Percentiles rank a stretch among this genome's conserved stretches.
phyloP scores from a whole-genome alignment of 371 early-diverging fungal species.

The Paraphysoderma sedebokerense region DNA sequence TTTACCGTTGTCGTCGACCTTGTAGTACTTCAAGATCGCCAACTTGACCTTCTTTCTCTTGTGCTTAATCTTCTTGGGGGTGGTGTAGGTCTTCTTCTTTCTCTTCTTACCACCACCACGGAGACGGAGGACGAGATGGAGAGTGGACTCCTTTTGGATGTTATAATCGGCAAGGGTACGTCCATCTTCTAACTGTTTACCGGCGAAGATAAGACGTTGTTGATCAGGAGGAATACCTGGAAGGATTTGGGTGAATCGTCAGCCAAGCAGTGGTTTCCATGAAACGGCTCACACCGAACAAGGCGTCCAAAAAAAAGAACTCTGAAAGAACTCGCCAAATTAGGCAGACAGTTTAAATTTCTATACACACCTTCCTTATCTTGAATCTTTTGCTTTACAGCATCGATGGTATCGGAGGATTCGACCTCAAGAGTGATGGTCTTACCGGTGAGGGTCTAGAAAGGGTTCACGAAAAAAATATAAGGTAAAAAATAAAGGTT shows the following conservation, averaged over 20 bases:
- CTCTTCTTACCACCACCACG: conserved; percentile 90
- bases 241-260: background rate
- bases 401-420: conserved; percentile 50
- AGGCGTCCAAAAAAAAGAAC: background rate
- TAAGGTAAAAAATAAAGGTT: background rate
- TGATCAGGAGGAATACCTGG: conserved; percentile 97
- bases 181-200: conserved; percentile 99
- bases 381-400: conserved; percentile 75
- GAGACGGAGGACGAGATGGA: conserved; percentile 61
- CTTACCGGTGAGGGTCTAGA: conserved; percentile 55
- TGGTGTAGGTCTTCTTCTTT: conserved; percentile 97
- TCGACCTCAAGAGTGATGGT: conserved; percentile 70
- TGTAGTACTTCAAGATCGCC: conserved; percentile 94
- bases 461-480: background rate
- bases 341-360: background rate
- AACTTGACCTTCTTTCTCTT: conserved; percentile 96
- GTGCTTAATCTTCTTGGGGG: conserved; percentile 99
- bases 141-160: conserved; percentile 79
- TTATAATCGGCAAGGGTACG: conserved; percentile 66
- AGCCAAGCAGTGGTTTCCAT: background rate
- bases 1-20: conserved; percentile 92
- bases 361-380: conserved; percentile 61
- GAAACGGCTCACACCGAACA: background rate
- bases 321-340: background rate
- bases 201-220: conserved; percentile 99